Base-by-base conservation (phyloP, 2,329 filamentous ascomycete species). In the Madurella mycetomatis region DNA sequence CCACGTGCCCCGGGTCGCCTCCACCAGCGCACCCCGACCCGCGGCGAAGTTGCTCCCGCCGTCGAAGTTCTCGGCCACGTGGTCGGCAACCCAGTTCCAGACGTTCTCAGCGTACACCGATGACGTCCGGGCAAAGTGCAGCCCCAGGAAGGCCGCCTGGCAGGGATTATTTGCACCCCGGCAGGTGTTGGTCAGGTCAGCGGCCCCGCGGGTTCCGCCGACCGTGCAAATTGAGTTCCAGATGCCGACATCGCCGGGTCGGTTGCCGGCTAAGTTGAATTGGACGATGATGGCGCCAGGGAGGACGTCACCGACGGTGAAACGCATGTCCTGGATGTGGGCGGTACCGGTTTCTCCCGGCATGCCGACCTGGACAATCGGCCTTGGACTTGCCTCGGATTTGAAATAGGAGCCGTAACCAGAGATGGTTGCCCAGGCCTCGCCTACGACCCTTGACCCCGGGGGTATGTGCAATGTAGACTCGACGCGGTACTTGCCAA, bases 271-370 rank as follows among this genome's bases (percentile, higher is more conserved):
- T 48, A 71, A 66, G 60, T 73, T 67, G 55, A 72, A 69, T 58
- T 70, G 68, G n/a, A 88, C 74, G 15, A 88, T 69, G 8, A 86
- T 78, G 5, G 84, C 82, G 32, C 84, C 83, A 8, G 79, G 73
- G 8, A 82, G 75, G 9, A 80, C 76, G 5, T 84, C 84, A 55
- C 77, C 73, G 1, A 84, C 84, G 56, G 79, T 78, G 43, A 89
- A 76, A 41, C 87, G 77, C 69, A 86, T 80, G 61, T 89, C 85
- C 2, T 78, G 79, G 71, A 83, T 82, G 65, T 88, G 83, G 7
- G 86, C 76, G 1, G 67, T 71, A 12, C 86, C 86, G 8, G 72
- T 70, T 18, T 87, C 80, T 4, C 83, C 83, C 1, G 73, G 64
- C 13, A 73, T 73, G 31, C 84, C 85, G 15, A 87, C 76, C 49